Conservation (phyloP, 169 alveolate genomes). For the Eimeria sp. region DNA sequence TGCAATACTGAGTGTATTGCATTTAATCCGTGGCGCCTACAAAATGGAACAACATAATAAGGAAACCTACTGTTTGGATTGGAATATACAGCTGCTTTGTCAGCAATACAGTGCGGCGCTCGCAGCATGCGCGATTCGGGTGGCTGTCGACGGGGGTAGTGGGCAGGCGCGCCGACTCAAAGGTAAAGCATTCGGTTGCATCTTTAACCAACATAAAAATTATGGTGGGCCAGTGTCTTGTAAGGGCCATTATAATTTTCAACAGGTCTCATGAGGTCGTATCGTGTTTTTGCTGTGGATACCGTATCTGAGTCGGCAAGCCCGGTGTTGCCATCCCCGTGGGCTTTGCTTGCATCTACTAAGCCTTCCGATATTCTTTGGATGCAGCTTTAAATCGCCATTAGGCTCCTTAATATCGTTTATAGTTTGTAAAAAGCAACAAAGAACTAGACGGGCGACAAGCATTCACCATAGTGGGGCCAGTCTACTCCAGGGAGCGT, state of each 20-base stretch:
- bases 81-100: too few relatives aligned
- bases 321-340: background rate
- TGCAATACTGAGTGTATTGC: too few relatives aligned
- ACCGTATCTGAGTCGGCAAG: background rate
- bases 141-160: background rate
- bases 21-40: too few relatives aligned
- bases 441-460: background rate
- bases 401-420: background rate
- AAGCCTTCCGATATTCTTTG: background rate
- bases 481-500: background rate
- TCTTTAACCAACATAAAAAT: background rate
- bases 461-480: background rate
- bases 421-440: background rate
- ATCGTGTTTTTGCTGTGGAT: background rate
- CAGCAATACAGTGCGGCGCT: background rate
- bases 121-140: background rate
- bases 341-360: background rate
- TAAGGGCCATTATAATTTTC: background rate
- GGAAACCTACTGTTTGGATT: too few relatives aligned
- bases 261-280: background rate
- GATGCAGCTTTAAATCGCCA: background rate
- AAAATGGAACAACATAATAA: too few relatives aligned
- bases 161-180: background rate
- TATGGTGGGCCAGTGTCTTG: too few relatives aligned
- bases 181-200: background rate